phyloP scores from a whole-genome alignment of 2,329 filamentous ascomycete species.

The Neonectria faginata region DNA sequence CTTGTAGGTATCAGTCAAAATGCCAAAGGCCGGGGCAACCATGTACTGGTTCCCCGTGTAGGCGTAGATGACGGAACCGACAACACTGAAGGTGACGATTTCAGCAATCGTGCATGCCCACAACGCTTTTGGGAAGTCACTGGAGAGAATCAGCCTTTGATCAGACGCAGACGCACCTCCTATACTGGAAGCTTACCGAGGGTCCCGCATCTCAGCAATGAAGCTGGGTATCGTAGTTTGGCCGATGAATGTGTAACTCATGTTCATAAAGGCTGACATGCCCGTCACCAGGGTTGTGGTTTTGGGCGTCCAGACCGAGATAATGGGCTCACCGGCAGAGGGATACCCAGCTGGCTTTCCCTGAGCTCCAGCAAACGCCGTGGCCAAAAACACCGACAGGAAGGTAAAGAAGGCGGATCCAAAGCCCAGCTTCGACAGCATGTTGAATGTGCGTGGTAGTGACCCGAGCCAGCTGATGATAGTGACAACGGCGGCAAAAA shows the following conservation, averaged over 20 bases:
- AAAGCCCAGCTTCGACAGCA: conserved; percentile 82
- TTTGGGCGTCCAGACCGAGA: conserved; percentile 74
- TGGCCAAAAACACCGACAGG: conserved; percentile 84
- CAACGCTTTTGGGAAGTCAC: conserved; percentile 90
- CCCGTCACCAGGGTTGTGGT: conserved; percentile 86
- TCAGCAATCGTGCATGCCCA: conserved; percentile 91
- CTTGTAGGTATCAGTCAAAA: conserved; percentile 80
- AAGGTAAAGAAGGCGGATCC: conserved; percentile 90
- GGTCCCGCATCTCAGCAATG: conserved; percentile 90
- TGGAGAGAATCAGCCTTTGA: conserved; percentile 40
- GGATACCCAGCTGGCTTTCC: conserved; percentile 76
- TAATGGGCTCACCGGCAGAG: conserved; percentile 71
- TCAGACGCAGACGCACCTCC: too few species aligned
- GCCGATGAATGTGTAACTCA: conserved; percentile 95
- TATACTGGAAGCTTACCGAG: conserved; percentile 50
- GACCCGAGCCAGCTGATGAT: conserved; percentile 83
- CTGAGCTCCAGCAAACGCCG: conserved; percentile 84
- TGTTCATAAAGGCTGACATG: conserved; percentile 92
- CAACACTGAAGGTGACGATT: conserved; percentile 84
- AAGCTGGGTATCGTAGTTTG: conserved; percentile 95
- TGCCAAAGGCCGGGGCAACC: conserved; percentile 87
- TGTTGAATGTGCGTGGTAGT: conserved; percentile 85
- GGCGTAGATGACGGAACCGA: conserved; percentile 82
- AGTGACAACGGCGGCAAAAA: conserved; percentile 79
- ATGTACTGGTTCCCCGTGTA: conserved; percentile 92